Evolutionary conservation across 257 asterid species (phyloP).

Genomic region (Nicotiana knightiana): DNA sequence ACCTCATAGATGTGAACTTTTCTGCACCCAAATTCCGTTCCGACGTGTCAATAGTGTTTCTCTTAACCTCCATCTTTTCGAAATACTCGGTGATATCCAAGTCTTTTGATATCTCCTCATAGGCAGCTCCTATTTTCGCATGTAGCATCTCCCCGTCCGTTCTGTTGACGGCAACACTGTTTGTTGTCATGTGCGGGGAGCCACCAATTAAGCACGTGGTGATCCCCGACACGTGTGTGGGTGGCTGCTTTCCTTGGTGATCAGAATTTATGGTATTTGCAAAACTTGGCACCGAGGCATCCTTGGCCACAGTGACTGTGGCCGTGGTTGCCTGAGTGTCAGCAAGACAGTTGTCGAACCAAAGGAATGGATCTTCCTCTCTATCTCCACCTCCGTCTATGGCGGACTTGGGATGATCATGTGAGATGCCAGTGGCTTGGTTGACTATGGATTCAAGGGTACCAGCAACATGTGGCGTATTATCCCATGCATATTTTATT

Average conservation of each 20-base stretch:
- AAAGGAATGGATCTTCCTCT: constrained; percentile 29
- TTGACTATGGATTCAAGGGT: constrained; percentile 80
- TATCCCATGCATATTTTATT: not conserved
- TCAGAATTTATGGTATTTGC: not conserved
- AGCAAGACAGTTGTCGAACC: constrained; percentile 33
- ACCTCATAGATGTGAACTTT: constrained; percentile 41
- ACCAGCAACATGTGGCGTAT: constrained; percentile 30
- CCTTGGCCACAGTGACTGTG: constrained; percentile 19
- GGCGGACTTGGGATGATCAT: constrained; percentile 16
- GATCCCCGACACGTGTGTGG: constrained; percentile 14
- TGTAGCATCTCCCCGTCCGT: constrained; percentile 10
- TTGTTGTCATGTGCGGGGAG: constrained; percentile 48
- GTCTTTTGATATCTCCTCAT: not conserved
- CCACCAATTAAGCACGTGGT: constrained; percentile 5
- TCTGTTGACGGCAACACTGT: constrained; percentile 28
- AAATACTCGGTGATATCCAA: not conserved
- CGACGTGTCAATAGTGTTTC: constrained; percentile 37
- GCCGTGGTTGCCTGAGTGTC: constrained; percentile 7
- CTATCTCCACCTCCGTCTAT: constrained; percentile 6
- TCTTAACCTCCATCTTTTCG: not conserved
- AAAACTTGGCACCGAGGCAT: constrained; percentile 49
- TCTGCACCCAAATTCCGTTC: constrained; percentile 28
- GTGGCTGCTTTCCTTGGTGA: constrained; percentile 17
- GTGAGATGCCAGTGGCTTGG: constrained; percentile 50
- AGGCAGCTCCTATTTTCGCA: not conserved